Evolutionary conservation across 2,329 filamentous ascomycete species (phyloP), one percentile per base, ranked within the genome.

Genomic region (Cytospora piceicola): DNA sequence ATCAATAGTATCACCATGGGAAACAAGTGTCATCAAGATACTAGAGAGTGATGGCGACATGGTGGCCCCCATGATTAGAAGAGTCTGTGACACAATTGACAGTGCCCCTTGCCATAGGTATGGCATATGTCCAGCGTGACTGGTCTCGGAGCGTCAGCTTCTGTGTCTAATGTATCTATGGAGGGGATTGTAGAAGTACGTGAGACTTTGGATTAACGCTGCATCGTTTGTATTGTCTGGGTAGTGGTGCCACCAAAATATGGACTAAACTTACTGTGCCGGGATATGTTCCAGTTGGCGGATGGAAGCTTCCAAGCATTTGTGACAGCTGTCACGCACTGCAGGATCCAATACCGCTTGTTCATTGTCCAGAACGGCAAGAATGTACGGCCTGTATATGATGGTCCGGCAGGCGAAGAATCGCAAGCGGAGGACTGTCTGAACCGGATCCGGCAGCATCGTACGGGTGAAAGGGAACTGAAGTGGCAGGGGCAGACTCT

Each of bases 371-470:
- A 95, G 78, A 2, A 94, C 91, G 14, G 90, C 90, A 66, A 93
- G 81, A 68, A 94, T 91, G 75, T 94, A 94, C 0, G 92, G 92
- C 32, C 92, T 85, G 78, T 93, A 94, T 70, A 95, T 94, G 72
- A 94, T 94, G 30, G 91, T 94, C 64, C 91, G 88, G 76, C 92
- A 95, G 52, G 92, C 92, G 75, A 92, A 94, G 78, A 94, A 95
- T 34, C 92, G 86, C 67, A 94, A 80, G 55, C 92, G 85, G 58
- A 95, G 80, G 9, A 94, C 91, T 0, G 90, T 93, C 76, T 94
- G 92, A 7, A 93, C 87, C 4, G 90, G 88, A 72, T 93, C 90
- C 64, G 87, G 83, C 30, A 93, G 80, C 59, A 88, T 83, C 0
- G 85, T 81, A 63, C 88, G 83, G 42, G 87, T 87, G 72, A 92